Percentiles rank a stretch among this genome's conserved stretches.
phyloP scores from a whole-genome alignment of 1,284 basidiomycete genomes.

The Somion occarium region DNA sequence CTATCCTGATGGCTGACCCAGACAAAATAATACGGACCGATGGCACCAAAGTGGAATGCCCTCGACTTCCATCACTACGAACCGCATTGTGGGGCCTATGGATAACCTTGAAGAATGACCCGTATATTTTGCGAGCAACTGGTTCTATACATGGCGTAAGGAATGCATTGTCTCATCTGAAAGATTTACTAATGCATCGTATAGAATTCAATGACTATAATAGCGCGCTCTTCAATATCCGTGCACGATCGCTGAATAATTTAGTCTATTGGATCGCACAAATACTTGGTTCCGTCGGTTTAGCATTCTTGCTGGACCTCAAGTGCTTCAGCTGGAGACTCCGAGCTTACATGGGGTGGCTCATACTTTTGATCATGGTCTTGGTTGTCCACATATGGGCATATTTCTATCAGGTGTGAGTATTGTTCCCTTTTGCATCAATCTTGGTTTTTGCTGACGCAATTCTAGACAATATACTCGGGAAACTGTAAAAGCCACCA shows the following conservation, averaged over 20 bases:
- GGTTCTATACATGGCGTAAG: slow-evolving; percentile 75
- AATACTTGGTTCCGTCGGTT: slow-evolving; percentile 58
- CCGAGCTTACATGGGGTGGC: slow-evolving; percentile 63
- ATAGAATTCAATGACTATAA: slow-evolving; percentile 67
- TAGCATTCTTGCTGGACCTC: slow-evolving; percentile 62
- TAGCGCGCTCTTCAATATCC: slow-evolving; percentile 61
- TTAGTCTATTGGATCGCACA: slow-evolving; percentile 67
- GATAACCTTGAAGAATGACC: slow-evolving; percentile 39
- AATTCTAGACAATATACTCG: slow-evolving; percentile 58
- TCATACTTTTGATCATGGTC: slow-evolving; percentile 52
- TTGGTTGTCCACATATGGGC: slow-evolving; percentile 66
- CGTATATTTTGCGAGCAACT: slow-evolving; percentile 68
- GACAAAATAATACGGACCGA: slow-evolving; percentile 62
- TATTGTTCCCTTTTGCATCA: background rate
- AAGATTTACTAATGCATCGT: background rate
- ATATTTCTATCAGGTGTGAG: slow-evolving; percentile 65
- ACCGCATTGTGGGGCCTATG: slow-evolving; percentile 46
- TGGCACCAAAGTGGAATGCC: slow-evolving; percentile 56
- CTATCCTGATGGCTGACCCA: slow-evolving; percentile 65
- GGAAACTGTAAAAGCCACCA: slow-evolving; percentile 32
- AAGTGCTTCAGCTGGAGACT: slow-evolving; percentile 46
- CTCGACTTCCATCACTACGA: slow-evolving; percentile 68
- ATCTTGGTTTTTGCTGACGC: slow-evolving; percentile 3
- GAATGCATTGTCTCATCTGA: slow-evolving; percentile 10
- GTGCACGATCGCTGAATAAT: slow-evolving; percentile 62